Conservation (phyloP, 257 asterid species). For the Linaria vulgaris region DNA sequence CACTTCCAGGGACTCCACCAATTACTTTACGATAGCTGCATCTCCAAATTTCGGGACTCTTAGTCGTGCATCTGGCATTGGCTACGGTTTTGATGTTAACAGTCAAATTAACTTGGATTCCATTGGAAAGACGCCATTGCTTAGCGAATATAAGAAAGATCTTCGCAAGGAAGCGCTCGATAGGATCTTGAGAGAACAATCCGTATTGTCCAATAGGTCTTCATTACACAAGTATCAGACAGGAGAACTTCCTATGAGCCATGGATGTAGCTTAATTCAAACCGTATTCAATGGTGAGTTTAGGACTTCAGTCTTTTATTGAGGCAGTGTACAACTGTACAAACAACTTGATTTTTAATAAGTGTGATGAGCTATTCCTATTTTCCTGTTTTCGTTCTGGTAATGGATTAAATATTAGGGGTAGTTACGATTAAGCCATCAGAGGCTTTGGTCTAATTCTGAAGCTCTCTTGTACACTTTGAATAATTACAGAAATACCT, state of each 20-base stretch:
- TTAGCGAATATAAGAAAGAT: constrained; percentile 36
- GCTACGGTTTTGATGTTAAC: constrained; percentile 27
- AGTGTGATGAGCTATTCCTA: too few relatives aligned
- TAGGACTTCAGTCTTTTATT: too few relatives aligned
- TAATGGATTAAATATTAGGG: too few relatives aligned
- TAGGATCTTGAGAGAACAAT: constrained; percentile 32
- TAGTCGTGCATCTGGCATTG: constrained; percentile 34
- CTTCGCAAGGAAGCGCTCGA: background rate
- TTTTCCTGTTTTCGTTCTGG: too few relatives aligned
- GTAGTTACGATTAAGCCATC: too few relatives aligned
- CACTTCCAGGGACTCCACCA: constrained; percentile 61
- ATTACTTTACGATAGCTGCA: constrained; percentile 64
- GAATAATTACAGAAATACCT: too few relatives aligned
- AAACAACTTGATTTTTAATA: too few relatives aligned
- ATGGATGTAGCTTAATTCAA: constrained; percentile 75
- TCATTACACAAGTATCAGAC: constrained; percentile 44
- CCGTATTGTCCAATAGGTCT: constrained; percentile 41
- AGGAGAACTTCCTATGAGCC: constrained; percentile 57
- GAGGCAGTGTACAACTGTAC: too few relatives aligned
- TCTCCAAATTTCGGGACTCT: constrained; percentile 60
- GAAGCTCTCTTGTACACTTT: too few relatives aligned
- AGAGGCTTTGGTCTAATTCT: too few relatives aligned
- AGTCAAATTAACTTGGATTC: constrained; percentile 31
- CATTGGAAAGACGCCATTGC: constrained; percentile 45
- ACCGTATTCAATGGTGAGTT: constrained; percentile 70